phyloP scores from a whole-genome alignment of 768 basidiomycete species.

The Hypholoma sublateritium region DNA sequence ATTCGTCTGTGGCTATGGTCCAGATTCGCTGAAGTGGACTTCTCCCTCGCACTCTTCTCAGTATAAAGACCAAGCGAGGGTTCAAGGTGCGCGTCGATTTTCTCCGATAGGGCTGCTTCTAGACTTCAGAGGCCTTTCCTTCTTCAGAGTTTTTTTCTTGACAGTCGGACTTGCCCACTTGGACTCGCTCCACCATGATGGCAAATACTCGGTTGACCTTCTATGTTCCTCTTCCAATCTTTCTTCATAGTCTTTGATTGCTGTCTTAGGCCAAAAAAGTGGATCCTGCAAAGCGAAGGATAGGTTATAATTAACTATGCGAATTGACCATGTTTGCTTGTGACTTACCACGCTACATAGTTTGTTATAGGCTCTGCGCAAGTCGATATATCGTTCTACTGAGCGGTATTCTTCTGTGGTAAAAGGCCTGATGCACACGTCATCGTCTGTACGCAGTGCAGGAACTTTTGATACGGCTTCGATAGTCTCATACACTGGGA shows the following conservation, averaged over 20 bases:
- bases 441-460: slow-evolving; percentile 15
- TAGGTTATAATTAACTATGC: neutral
- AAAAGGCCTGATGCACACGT: slow-evolving; percentile 32
- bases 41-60: neutral
- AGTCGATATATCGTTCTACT: slow-evolving; percentile 36
- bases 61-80: neutral
- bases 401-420: slow-evolving; percentile 33
- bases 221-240: neutral
- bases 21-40: too few relatives aligned
- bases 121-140: neutral
- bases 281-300: neutral
- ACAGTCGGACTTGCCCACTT: neutral
- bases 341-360: neutral
- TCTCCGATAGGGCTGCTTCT: neutral
- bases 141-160: neutral
- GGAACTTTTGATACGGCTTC: neutral
- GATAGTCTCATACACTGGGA: neutral
- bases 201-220: neutral
- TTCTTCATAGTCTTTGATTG: neutral
- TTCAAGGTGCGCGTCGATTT: neutral
- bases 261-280: neutral
- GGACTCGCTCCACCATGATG: neutral
- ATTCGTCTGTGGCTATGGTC: too few relatives aligned
- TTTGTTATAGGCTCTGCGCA: slow-evolving; percentile 4
- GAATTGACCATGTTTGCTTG: neutral